These are phyloP conservation scores for Rhizopus stolonifer DNA, from an alignment of 371 early-diverging fungal species.

Conservation along the genomic window DNA sequence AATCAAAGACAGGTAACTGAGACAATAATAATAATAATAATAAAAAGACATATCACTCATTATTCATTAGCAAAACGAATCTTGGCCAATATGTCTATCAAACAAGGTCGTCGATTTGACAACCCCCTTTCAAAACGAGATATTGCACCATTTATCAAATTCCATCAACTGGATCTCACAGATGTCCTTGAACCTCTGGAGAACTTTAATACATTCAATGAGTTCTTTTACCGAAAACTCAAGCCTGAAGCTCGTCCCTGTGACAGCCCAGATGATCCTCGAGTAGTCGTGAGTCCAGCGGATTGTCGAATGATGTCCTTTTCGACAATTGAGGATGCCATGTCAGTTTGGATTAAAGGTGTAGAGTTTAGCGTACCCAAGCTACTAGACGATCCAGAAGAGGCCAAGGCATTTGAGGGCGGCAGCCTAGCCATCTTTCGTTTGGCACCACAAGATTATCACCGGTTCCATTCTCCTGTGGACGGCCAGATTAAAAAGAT, in stretches of 20 bases:
- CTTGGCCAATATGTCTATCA: slow-evolving; percentile 63
- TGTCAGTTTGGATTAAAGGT: slow-evolving; percentile 87
- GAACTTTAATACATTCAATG: slow-evolving; percentile 77
- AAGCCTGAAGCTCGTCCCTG: slow-evolving; percentile 71
- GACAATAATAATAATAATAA: no score
- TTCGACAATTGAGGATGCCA: slow-evolving; percentile 67
- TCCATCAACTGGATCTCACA: slow-evolving; percentile 65
- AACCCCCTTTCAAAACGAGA: slow-evolving; percentile 66
- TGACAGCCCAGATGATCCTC: slow-evolving; percentile 62
- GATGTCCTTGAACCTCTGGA: slow-evolving; percentile 69
- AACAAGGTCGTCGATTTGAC: slow-evolving; percentile 80
- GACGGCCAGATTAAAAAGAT: slow-evolving; percentile 68
- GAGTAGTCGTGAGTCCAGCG: slow-evolving; percentile 74
- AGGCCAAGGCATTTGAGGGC: slow-evolving; percentile 57
- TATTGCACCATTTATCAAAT: slow-evolving; percentile 76
- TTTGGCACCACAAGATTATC: slow-evolving; percentile 90
- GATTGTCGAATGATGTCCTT: slow-evolving; percentile 82
- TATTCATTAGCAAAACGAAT: slow-evolving; percentile 44
- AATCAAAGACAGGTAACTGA: slow-evolving; percentile 30
- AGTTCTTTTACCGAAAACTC: slow-evolving; percentile 86
- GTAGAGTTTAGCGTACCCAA: slow-evolving; percentile 65
- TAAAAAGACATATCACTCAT: no score
- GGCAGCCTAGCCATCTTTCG: slow-evolving; percentile 79
- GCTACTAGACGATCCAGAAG: slow-evolving; percentile 57
- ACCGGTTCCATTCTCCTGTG: slow-evolving; percentile 83